phyloP scores from a whole-genome alignment of 306 rosid genomes.

The Lithocarpus polystachyus region DNA sequence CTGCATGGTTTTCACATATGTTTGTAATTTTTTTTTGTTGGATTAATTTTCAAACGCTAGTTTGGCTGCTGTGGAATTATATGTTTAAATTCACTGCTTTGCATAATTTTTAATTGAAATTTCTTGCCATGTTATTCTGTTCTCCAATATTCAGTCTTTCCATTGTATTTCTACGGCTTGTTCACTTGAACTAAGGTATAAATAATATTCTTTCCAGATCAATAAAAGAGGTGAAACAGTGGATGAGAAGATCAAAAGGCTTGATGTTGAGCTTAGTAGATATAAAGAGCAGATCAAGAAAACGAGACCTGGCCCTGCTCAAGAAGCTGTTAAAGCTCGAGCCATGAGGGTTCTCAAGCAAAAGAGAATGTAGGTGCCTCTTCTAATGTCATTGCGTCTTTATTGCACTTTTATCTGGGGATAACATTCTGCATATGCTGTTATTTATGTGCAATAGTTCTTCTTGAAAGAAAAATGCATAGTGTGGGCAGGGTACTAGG shows the following conservation, averaged over 20 bases:
- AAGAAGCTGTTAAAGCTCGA: conserved; percentile 85
- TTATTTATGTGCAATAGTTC: neutral
- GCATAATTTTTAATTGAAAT: neutral
- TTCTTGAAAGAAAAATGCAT: neutral
- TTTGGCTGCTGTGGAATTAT: neutral
- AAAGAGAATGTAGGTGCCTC: conserved; percentile 69
- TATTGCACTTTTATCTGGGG: neutral
- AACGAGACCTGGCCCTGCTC: conserved; percentile 96
- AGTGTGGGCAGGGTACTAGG: neutral
- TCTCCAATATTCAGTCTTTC: neutral
- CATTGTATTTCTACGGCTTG: neutral
- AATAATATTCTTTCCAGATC: conserved; percentile 44
- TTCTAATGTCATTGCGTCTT: neutral
- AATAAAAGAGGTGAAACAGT: conserved; percentile 85
- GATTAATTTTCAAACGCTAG: neutral
- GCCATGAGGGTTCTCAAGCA: conserved; percentile 98
- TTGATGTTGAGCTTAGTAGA: conserved; percentile 78
- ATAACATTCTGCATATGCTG: neutral
- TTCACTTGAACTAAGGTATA: neutral
- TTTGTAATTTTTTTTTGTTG: neutral
- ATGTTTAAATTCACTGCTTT: neutral
- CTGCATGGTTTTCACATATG: neutral
- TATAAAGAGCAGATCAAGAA: conserved; percentile 93
- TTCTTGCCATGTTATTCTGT: neutral
- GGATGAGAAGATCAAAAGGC: conserved; percentile 84